phyloP scores from a whole-genome alignment of 73 alveolate genomes.

The Breviolum minutum region DNA sequence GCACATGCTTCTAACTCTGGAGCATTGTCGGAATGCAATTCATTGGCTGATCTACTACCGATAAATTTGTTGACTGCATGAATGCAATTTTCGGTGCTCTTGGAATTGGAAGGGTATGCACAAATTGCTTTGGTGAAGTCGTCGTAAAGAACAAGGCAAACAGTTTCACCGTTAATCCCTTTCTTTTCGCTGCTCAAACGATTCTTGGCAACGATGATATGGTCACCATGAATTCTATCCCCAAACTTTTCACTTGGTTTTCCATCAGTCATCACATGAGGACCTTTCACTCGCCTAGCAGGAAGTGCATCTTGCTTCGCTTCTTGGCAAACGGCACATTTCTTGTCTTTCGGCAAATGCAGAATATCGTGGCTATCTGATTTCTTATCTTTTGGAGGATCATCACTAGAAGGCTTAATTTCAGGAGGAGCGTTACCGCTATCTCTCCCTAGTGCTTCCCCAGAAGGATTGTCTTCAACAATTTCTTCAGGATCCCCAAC shows the following conservation, averaged over 20 bases:
- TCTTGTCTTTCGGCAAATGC: background rate
- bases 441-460: background rate
- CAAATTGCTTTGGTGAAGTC: background rate
- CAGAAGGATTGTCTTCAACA: background rate
- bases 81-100: background rate
- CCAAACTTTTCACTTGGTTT: background rate
- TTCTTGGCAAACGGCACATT: background rate
- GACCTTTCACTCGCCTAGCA: background rate
- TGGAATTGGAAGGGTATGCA: background rate
- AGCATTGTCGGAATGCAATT: slow-evolving; percentile 1
- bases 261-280: background rate
- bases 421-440: background rate
- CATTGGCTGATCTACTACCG: background rate
- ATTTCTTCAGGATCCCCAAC: background rate
- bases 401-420: background rate
- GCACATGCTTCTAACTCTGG: background rate
- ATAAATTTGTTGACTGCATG: background rate
- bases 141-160: background rate
- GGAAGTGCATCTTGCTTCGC: slow-evolving; percentile 5
- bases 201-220: slow-evolving; percentile 22
- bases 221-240: slow-evolving; percentile 13
- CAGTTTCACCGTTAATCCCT: background rate
- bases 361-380: background rate
- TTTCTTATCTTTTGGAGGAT: background rate
- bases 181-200: background rate